Conservation (phyloP, 1,139 yeast genomes). For the Pichia sp. region DNA sequence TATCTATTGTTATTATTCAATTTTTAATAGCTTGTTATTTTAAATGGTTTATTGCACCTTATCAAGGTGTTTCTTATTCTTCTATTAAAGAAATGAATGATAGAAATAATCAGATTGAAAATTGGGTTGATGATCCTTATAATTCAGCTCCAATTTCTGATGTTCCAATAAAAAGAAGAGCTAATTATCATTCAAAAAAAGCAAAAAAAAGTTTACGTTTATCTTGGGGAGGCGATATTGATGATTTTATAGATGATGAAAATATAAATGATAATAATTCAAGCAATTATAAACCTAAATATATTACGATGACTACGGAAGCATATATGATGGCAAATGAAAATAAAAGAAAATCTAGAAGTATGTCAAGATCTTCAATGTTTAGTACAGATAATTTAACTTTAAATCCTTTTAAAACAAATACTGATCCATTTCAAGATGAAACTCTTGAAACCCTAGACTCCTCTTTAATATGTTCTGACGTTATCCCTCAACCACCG, state of each 20-base stretch:
- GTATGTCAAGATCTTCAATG: constrained; percentile 9
- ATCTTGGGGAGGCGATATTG: constrained; percentile 38
- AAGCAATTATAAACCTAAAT: constrained; percentile 38
- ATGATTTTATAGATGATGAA: constrained; percentile 38
- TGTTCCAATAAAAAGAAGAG: constrained; percentile 48
- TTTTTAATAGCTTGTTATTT: constrained; percentile 84
- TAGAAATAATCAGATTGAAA: constrained; percentile 44
- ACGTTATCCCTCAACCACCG: constrained; percentile 82
- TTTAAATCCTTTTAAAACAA: constrained; percentile 17
- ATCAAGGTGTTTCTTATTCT: constrained; percentile 70
- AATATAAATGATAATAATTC: constrained; percentile 21
- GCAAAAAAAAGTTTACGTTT: constrained; percentile 32
- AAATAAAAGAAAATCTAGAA: constrained; percentile 12
- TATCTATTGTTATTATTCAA: constrained; percentile 70
- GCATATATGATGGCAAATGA: constrained; percentile 32
- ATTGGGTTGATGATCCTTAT: constrained; percentile 51
- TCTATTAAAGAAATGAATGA: constrained; percentile 38
- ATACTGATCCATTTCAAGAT: constrained; percentile 40
- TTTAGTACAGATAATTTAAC: constrained; percentile 15
- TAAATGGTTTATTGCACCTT: constrained; percentile 71
- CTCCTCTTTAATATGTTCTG: constrained; percentile 66
- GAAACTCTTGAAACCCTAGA: constrained; percentile 45
- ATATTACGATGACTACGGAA: constrained; percentile 55
- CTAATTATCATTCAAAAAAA: constrained; percentile 43
- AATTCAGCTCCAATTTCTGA: constrained; percentile 51